These are phyloP conservation scores for Globisporangium nunn DNA, from an alignment of 352 stramenopile species.

Conservation along the genomic window DNA sequence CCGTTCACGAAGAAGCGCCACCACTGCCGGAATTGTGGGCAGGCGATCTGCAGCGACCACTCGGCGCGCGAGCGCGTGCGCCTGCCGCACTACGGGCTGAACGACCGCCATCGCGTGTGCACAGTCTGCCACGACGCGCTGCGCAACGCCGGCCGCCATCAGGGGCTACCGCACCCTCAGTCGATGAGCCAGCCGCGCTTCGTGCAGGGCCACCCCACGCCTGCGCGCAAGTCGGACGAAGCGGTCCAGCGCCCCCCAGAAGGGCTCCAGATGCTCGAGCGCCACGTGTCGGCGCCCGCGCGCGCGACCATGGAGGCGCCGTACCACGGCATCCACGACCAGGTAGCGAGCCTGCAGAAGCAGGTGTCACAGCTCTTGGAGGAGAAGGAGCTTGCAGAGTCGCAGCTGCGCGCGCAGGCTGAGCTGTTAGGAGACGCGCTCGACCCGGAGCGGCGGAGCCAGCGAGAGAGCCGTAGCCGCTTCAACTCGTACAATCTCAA, in stretches of 20 bases:
- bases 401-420: conserved; percentile 60
- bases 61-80: conserved; percentile 77
- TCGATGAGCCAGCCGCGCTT: conserved; percentile 20
- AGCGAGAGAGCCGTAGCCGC: conserved; percentile 28
- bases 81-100: conserved; percentile 76
- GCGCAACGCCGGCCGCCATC: conserved; percentile 34
- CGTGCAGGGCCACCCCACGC: conserved; percentile 4
- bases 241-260: conserved; percentile 12
- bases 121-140: conserved; percentile 75
- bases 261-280: conserved; percentile 28
- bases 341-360: conserved; percentile 80
- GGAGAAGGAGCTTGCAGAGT: conserved; percentile 78
- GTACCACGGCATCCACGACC: conserved; percentile 61
- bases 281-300: conserved; percentile 68
- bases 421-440: conserved; percentile 42
- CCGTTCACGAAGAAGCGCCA: conserved; percentile 77
- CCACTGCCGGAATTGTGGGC: conserved; percentile 83
- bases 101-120: conserved; percentile 73
- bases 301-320: conserved; percentile 21
- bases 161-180: conserved; percentile 9
- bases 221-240: conserved; percentile 50
- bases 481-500: conserved; percentile 62
- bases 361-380: conserved; percentile 80
- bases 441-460: conserved; percentile 27
- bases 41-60: conserved; percentile 82